These are phyloP conservation scores for Xylariales sp. DNA, from an alignment of 2,329 filamentous ascomycete genomes.

Conservation along the genomic window DNA sequence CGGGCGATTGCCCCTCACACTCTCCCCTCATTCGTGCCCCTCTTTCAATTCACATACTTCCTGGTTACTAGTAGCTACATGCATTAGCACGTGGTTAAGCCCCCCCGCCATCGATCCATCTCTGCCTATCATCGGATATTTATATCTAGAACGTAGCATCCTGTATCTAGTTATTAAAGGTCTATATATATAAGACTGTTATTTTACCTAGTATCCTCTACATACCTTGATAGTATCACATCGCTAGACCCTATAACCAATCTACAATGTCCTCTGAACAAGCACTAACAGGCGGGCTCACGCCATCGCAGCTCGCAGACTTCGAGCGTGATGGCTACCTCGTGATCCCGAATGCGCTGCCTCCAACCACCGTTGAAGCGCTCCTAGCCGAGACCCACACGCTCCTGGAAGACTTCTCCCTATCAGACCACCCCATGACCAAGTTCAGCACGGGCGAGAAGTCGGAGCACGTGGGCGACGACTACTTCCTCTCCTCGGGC, in stretches of 20 bases:
- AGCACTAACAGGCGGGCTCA: conserved; percentile 66
- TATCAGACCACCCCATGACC: conserved; percentile 91
- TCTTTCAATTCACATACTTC: conserved; percentile 3
- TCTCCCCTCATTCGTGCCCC: conserved; percentile 15
- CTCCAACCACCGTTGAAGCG: conserved; percentile 69
- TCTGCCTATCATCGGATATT: background rate
- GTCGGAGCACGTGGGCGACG: conserved; percentile 85
- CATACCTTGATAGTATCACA: background rate
- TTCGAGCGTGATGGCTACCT: conserved; percentile 92
- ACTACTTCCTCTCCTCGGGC: conserved; percentile 90
- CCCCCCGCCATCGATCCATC: conserved; percentile 22
- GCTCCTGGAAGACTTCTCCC: conserved; percentile 79
- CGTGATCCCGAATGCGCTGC: conserved; percentile 82
- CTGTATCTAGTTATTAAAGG: background rate
- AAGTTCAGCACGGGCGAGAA: conserved; percentile 87
- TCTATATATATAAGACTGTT: conserved; percentile 1
- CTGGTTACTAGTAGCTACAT: background rate
- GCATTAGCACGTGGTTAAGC: conserved; percentile 14
- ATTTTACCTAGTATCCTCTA: background rate
- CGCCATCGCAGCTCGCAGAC: conserved; percentile 73
- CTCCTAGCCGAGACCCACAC: conserved; percentile 80
- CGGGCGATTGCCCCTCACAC: conserved; percentile 4
- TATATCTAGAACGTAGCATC: background rate
- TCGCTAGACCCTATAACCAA: background rate
- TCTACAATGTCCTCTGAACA: conserved; percentile 35